phyloP scores from a whole-genome alignment of 495 filamentous ascomycete species.

The Aspergillus ellipticus region DNA sequence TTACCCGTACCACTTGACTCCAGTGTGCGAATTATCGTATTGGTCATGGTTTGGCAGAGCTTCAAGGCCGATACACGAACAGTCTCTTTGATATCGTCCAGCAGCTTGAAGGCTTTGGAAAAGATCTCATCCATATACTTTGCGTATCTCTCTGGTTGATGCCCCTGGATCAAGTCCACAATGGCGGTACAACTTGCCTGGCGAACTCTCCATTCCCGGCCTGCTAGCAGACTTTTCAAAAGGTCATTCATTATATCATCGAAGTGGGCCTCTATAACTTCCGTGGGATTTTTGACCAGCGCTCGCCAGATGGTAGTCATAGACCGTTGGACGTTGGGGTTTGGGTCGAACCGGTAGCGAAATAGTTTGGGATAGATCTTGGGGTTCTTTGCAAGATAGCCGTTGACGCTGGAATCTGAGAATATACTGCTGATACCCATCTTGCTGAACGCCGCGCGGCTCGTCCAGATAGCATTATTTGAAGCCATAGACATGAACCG shows the following conservation, averaged over 20 bases:
- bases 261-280: slow-evolving; percentile 70
- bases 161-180: slow-evolving; percentile 75
- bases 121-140: slow-evolving; percentile 82
- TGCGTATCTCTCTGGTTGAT: slow-evolving; percentile 72
- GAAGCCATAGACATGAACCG: slow-evolving; percentile 95
- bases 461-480: slow-evolving; percentile 94
- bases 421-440: slow-evolving; percentile 91
- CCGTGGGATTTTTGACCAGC: slow-evolving; percentile 75
- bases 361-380: slow-evolving; percentile 94
- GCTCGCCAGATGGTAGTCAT: slow-evolving; percentile 98
- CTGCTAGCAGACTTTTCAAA: slow-evolving; percentile 71
- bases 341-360: slow-evolving; percentile 92
- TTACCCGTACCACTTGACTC: slow-evolving; percentile 71
- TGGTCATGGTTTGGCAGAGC: slow-evolving; percentile 77
- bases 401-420: slow-evolving; percentile 74
- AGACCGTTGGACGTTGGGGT: slow-evolving; percentile 81
- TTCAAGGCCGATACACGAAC: slow-evolving; percentile 77
- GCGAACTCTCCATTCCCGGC: slow-evolving; percentile 86
- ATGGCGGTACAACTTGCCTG: slow-evolving; percentile 91
- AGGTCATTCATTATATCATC: slow-evolving; percentile 83
- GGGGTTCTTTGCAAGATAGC: slow-evolving; percentile 69
- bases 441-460: slow-evolving; percentile 86
- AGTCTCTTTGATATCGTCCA: slow-evolving; percentile 93
- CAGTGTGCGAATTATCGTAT: slow-evolving; percentile 77
- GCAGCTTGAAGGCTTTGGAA: slow-evolving; percentile 67